These are phyloP conservation scores for Thelonectria olida DNA, from an alignment of 2,329 filamentous ascomycete species.

Conservation along the genomic window DNA sequence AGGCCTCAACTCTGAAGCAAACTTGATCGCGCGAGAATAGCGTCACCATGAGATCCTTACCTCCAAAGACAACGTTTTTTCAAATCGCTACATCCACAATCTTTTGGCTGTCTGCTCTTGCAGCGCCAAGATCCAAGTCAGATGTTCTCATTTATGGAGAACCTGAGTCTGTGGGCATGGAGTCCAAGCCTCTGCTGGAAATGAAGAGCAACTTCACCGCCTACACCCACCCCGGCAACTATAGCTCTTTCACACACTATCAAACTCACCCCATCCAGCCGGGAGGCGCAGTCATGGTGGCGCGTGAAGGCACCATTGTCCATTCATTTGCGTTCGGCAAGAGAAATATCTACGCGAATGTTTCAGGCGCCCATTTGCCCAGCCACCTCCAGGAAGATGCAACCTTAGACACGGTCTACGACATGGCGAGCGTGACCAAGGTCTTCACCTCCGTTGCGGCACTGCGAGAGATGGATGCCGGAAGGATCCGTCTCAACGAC, in stretches of 20 bases:
- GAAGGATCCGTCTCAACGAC: not conserved
- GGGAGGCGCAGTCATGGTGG: slow-evolving; percentile 13
- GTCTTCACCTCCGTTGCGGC: slow-evolving; percentile 47
- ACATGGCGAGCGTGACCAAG: slow-evolving; percentile 50
- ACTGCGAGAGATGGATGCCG: slow-evolving; percentile 42
- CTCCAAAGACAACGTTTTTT: too few relatives aligned
- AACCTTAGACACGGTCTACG: slow-evolving; percentile 47
- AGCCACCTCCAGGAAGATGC: slow-evolving; percentile 37
- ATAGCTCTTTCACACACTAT: slow-evolving; percentile 8
- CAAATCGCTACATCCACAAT: too few relatives aligned
- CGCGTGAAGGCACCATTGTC: slow-evolving; percentile 27
- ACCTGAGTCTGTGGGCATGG: not conserved
- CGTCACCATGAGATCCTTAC: too few relatives aligned
- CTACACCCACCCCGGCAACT: slow-evolving; percentile 17
- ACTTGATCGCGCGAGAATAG: too few relatives aligned
- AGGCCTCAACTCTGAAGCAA: too few relatives aligned
- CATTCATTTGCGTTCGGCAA: slow-evolving; percentile 39
- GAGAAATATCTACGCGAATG: slow-evolving; percentile 23
- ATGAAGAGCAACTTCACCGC: not conserved
- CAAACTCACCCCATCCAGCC: slow-evolving; percentile 36
- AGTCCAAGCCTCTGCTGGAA: not conserved
- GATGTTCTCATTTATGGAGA: not conserved
- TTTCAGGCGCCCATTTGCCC: slow-evolving; percentile 42
- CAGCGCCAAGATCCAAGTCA: too few relatives aligned
- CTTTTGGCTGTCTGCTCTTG: too few relatives aligned